Conservation (phyloP, 805 yeast genomes). For the Nakazawaea ernobii region DNA sequence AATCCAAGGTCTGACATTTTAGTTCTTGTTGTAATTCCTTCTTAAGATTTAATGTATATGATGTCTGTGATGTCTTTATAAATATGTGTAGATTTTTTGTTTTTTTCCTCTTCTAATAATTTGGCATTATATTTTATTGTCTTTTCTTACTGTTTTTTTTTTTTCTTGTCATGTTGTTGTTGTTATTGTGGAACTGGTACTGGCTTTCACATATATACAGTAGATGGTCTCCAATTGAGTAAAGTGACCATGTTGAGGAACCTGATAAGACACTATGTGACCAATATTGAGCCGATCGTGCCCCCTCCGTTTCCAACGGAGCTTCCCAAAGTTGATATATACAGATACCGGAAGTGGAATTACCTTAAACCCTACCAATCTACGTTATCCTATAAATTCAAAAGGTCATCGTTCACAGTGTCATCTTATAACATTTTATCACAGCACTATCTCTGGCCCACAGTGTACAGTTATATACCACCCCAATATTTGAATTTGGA, state of each 20-base stretch:
- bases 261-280: conserved; percentile 6
- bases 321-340: conserved; percentile 6
- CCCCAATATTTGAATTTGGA: conserved; percentile 22
- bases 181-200: neutral
- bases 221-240: too few species aligned
- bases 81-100: too few species aligned
- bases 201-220: neutral
- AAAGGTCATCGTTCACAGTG: conserved; percentile 18
- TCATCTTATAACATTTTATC: conserved; percentile 29
- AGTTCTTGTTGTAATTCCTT: neutral
- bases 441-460: conserved; percentile 53
- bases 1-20: neutral
- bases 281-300: conserved; percentile 8
- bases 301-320: neutral
- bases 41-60: neutral
- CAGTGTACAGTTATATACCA: conserved; percentile 47
- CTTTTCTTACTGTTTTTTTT: neutral
- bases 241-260: neutral
- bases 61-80: too few species aligned
- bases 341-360: conserved; percentile 10
- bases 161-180: neutral
- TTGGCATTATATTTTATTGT: neutral
- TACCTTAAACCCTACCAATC: conserved; percentile 5
- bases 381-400: conserved; percentile 3
- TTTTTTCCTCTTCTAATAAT: too few species aligned